A percentile compares a stretch with the other conserved stretches of the same genome.
These are phyloP conservation scores for Naganishia sp. DNA, from an alignment of 1,284 basidiomycete genomes.

Conservation along the genomic window DNA sequence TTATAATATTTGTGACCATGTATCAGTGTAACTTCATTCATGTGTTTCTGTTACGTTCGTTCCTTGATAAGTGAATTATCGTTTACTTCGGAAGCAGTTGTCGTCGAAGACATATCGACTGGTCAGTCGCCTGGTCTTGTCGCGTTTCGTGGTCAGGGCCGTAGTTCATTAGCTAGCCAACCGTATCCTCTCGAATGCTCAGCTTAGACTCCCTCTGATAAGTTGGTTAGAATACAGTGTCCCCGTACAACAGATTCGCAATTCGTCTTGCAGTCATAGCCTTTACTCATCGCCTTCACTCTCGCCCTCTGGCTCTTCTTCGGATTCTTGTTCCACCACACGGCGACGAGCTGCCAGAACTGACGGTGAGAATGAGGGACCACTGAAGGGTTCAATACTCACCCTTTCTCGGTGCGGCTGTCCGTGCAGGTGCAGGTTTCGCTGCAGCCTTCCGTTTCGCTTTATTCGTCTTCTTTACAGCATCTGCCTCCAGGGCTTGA, in stretches of 20 bases:
- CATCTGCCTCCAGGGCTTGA: constrained; percentile 79
- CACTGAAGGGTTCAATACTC: background rate
- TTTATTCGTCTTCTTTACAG: constrained; percentile 74
- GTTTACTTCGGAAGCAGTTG: too few species aligned
- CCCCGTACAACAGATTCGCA: too few species aligned
- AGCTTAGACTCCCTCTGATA: too few species aligned
- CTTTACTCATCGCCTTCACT: background rate
- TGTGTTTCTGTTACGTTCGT: constrained; percentile 7
- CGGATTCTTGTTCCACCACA: constrained; percentile 8
- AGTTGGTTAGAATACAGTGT: too few species aligned
- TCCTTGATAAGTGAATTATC: background rate
- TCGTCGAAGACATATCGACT: too few species aligned
- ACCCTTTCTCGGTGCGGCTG: constrained; percentile 8
- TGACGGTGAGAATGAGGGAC: background rate
- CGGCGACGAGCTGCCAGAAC: background rate
- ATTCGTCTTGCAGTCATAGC: background rate
- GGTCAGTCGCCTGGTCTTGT: too few species aligned
- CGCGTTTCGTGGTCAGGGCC: too few species aligned
- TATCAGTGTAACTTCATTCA: constrained; percentile 8
- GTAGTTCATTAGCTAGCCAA: too few species aligned
- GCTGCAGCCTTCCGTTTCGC: constrained; percentile 64
- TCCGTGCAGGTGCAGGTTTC: constrained; percentile 34
- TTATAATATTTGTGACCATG: constrained; percentile 22
- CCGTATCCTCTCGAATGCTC: too few species aligned
- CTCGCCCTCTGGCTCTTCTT: constrained; percentile 7